phyloP scores from a whole-genome alignment of 1,139 yeast genomes.

The Pneumocystis carinii region DNA sequence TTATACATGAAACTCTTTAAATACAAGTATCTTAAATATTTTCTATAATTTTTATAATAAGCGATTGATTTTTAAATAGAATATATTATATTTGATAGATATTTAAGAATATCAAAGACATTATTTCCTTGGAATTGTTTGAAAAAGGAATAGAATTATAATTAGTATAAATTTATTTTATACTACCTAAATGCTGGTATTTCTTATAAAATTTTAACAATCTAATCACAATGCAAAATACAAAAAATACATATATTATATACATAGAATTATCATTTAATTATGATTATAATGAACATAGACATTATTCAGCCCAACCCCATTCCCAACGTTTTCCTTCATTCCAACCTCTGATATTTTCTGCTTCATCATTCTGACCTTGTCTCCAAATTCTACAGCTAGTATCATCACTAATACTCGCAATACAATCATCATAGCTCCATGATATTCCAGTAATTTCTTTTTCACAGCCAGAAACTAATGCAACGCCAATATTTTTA shows the following conservation, averaged over 20 bases:
- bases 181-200: too few relatives aligned
- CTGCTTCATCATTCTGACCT: background rate
- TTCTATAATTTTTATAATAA: too few relatives aligned
- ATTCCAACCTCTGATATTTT: background rate
- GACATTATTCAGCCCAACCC: background rate
- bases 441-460: constrained; percentile 1
- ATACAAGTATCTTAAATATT: too few relatives aligned
- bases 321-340: constrained; percentile 1
- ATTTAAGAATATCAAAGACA: too few relatives aligned
- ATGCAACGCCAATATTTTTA: constrained; percentile 1
- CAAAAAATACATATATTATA: background rate
- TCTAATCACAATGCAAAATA: background rate
- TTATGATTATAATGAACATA: background rate
- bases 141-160: too few relatives aligned
- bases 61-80: too few relatives aligned
- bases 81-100: too few relatives aligned
- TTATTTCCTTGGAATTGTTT: too few relatives aligned
- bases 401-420: constrained; percentile 2
- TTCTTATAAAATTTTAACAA: too few relatives aligned
- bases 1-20: too few relatives aligned
- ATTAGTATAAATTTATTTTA: too few relatives aligned
- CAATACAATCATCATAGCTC: background rate
- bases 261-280: background rate
- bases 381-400: constrained; percentile 1
- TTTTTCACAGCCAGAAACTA: background rate